Base-by-base conservation (phyloP, 2,329 filamentous ascomycete species). In the Calonectria crousiana region DNA sequence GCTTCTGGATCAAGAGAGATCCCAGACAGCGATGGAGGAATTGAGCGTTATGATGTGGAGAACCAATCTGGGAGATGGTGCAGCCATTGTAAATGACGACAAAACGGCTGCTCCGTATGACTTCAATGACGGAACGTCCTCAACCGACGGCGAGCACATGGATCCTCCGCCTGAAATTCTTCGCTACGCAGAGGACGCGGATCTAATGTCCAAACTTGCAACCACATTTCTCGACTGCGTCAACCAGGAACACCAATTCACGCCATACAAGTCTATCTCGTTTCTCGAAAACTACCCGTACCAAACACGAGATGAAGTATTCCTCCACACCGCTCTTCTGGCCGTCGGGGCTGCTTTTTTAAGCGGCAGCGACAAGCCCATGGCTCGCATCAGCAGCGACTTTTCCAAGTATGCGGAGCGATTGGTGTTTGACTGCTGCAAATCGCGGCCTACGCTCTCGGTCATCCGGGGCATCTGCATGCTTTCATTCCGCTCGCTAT, bases 1-100 rank as follows among this genome's bases (percentile, higher is more conserved):
- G 8, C 36, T 62, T 13, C 6, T 41, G 9, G 56, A 23, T 13
- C 56, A 62, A 4, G 34, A 62, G 23, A 62, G 56, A 41, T 62
- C 56, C 34, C 56, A 41, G 18, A 62, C 36, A 28, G 56, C 56
- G 2, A 62, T 62, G 56, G 56, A 62, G 23, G 56, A 62, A 62
- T 20, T 62, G 36, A 62, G 56, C 18, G 56, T 62, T 4, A 62
- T 62, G 56, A 62, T 62, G 56, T 62, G 56, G 56, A 38, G 56
- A 30, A 62, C 56, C 14, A 62, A 62, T 6, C 36, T 62, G 4
- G 56, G 34, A 6, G 56, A 62, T 13, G 56, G 56, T 41, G 56
- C 56, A 62, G 34, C 56, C 26, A 62, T 62, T 38, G 34, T 62
- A 2, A 62, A 62, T 28, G 56, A 62, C 23, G 56, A 62, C 1